These are phyloP conservation scores for Carex littledalei DNA, from an alignment of 176 grass and related monocot genomes.

Conservation along the genomic window DNA sequence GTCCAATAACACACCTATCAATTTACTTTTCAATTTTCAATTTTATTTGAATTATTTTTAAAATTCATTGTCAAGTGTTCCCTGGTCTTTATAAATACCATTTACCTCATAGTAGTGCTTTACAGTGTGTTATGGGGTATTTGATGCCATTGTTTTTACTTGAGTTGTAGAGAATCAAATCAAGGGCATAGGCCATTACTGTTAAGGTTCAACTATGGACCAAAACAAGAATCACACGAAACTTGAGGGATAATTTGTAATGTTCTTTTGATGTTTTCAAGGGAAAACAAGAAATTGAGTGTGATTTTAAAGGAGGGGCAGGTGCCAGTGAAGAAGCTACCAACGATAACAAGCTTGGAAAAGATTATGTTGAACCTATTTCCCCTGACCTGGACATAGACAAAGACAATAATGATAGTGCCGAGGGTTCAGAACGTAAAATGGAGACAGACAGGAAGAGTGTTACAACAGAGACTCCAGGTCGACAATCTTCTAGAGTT, in stretches of 20 bases:
- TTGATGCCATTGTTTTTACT: neutral
- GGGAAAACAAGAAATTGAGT: constrained; percentile 38
- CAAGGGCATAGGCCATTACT: neutral
- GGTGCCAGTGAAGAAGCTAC: constrained; percentile 38
- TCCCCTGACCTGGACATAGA: constrained; percentile 41
- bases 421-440: constrained; percentile 38
- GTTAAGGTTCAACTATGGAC: neutral
- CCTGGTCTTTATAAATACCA: neutral
- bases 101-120: neutral
- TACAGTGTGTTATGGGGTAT: neutral
- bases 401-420: constrained; percentile 23
- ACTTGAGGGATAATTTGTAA: neutral
- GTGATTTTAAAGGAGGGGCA: constrained; percentile 90
- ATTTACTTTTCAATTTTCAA: no score
- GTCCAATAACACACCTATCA: no score
- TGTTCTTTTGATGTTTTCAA: constrained; percentile 29
- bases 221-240: neutral
- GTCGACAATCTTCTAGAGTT: constrained; percentile 77
- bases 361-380: constrained; percentile 36
- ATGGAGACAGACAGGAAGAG: constrained; percentile 26
- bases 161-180: neutral
- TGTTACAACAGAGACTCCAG: constrained; percentile 31
- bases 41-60: no score
- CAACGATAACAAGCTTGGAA: constrained; percentile 28
- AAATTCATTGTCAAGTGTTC: no score